Conservation (phyloP, 805 yeast genomes). For the Starmerella apis region DNA sequence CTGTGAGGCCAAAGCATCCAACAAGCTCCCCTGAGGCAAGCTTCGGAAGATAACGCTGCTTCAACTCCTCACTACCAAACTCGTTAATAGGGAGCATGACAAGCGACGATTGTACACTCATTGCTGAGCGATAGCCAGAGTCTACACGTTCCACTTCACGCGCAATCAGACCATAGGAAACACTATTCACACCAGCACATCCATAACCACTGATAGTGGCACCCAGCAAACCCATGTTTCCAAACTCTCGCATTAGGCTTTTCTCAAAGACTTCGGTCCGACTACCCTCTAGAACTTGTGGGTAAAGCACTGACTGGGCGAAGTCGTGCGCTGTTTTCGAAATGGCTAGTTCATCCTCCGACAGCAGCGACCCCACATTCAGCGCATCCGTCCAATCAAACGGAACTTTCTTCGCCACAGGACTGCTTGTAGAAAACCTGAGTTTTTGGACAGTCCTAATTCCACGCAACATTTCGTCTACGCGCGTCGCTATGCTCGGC, state of each 20-base stretch:
- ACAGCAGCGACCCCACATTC: conserved; percentile 29
- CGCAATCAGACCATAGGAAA: conserved; percentile 37
- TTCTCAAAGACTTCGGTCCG: conserved; percentile 34
- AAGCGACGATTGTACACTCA: conserved; percentile 38
- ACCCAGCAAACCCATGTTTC: conserved; percentile 37
- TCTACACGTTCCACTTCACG: conserved; percentile 39
- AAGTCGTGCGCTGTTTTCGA: conserved; percentile 33
- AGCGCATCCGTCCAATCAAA: conserved; percentile 37
- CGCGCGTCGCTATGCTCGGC: background rate
- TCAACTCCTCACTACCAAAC: conserved; percentile 36
- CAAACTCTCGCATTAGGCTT: conserved; percentile 34
- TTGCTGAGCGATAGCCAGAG: conserved; percentile 38
- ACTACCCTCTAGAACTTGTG: conserved; percentile 35
- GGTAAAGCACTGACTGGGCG: conserved; percentile 33
- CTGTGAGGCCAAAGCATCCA: conserved; percentile 58
- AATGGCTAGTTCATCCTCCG: conserved; percentile 35
- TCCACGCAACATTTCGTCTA: background rate
- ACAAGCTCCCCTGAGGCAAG: conserved; percentile 37
- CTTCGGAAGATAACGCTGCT: conserved; percentile 34
- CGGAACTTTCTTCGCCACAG: background rate
- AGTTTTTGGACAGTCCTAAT: background rate
- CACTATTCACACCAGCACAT: conserved; percentile 36
- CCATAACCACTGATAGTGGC: conserved; percentile 37
- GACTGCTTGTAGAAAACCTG: conserved; percentile 5
- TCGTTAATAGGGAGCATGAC: conserved; percentile 37